Base-by-base conservation (phyloP, 441 rosid species). In the Hura crepitans region DNA sequence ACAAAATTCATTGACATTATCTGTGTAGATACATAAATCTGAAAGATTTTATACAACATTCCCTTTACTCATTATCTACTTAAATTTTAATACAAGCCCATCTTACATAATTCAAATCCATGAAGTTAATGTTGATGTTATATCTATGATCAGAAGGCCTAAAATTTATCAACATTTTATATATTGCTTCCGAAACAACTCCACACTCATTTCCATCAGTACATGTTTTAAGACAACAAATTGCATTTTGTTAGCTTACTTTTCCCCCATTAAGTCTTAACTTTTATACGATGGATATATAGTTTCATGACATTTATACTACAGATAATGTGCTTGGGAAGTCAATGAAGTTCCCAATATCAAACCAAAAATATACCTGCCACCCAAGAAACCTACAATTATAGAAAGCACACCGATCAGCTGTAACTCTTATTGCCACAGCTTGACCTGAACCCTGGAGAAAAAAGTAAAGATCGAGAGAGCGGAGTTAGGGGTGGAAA, bases 401-500 rank as follows among this genome's bases (percentile, higher is more conserved):
- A 73, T 91, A 96, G 81, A 96, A 96, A 12, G 96, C 96, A 60
- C 98, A 91, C 58, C 97, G 85, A 75, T 96, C 97, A 59, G 98
- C 97, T 15, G 99, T 96, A 63, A 91, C 91, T 76, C 99, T 79
- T 62, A 92, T 79, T 11, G 98, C 98, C 73, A 95, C 99, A 66
- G 96, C 98, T 85, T 95, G 99, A 28, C 96, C 96, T 61, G 99
- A 95, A 74, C 98, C 99, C 98, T 95, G 62, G 22, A 57, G 62
- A 61, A 27, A 61, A 20, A 42, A 28, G 27, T 17, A 42, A 54
- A 54, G 28, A 22, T n/a, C 33, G 31, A 30, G 39, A 28, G 53
- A 1, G 6, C 25, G 23, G 28, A 56, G 13, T n/a, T n/a, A n/a
- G n/a, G n/a, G n/a, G n/a, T n/a, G n/a, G n/a, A n/a, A n/a, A n/a